phyloP scores from a whole-genome alignment of 352 stramenopile genomes.

The Globisporangium nunn region DNA sequence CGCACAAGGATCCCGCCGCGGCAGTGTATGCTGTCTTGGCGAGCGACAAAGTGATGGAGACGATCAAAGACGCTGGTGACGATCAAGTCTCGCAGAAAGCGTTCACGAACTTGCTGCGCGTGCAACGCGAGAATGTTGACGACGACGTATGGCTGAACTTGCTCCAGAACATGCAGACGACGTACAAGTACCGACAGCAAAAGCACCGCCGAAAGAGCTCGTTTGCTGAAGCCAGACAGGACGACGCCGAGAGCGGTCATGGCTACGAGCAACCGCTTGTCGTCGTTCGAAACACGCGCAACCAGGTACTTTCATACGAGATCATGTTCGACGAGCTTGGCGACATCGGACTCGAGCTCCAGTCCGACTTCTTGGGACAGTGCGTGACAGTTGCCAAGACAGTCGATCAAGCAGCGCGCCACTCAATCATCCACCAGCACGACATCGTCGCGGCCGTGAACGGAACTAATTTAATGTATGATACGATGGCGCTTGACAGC shows the following conservation, averaged over 20 bases:
- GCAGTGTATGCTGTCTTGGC: slow-evolving; percentile 43
- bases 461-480: slow-evolving; percentile 16
- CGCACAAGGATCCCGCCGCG: slow-evolving; percentile 20
- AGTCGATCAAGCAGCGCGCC: slow-evolving; percentile 24
- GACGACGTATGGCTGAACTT: slow-evolving; percentile 46
- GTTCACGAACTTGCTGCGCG: slow-evolving; percentile 40
- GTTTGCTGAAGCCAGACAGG: slow-evolving; percentile 3
- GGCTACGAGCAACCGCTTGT: slow-evolving; percentile 27
- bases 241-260: slow-evolving; percentile 9
- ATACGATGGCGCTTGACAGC: slow-evolving; percentile 17
- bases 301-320: slow-evolving; percentile 60
- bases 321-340: slow-evolving; percentile 43
- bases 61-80: slow-evolving; percentile 26
- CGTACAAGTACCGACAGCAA: slow-evolving; percentile 27
- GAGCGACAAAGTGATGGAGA: slow-evolving; percentile 36
- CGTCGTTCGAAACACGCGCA: slow-evolving; percentile 47
- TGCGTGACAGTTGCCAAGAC: slow-evolving; percentile 37
- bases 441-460: slow-evolving; percentile 53
- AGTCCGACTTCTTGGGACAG: slow-evolving; percentile 51
- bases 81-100: slow-evolving; percentile 32
- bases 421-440: slow-evolving; percentile 38
- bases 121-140: slow-evolving; percentile 28
- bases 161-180: slow-evolving; percentile 35
- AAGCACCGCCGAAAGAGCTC: slow-evolving; percentile 14
- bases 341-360: slow-evolving; percentile 31